These are phyloP conservation scores for Macrocybe gigantea DNA, from an alignment of 768 basidiomycete genomes.

Conservation along the genomic window DNA sequence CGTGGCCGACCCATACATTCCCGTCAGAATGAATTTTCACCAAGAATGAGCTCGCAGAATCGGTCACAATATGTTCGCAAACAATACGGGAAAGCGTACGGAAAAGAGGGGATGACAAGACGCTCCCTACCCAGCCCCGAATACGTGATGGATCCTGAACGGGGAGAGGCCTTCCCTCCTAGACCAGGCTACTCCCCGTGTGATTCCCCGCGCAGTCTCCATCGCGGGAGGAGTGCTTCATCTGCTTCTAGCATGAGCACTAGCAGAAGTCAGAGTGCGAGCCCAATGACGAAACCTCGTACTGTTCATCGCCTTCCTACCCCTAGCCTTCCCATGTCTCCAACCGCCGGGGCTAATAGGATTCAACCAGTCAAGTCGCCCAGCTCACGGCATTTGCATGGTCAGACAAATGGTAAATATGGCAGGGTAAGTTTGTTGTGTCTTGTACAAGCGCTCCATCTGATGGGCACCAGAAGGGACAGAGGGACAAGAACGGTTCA, in stretches of 20 bases:
- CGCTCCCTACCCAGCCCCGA: no score
- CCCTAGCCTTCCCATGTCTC: slow-evolving; percentile 29
- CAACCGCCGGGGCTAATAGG: slow-evolving; percentile 7
- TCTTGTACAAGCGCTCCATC: no score
- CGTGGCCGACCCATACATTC: no score
- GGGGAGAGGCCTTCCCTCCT: neutral
- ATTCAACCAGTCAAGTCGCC: no score
- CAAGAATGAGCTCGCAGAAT: no score
- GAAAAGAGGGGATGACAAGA: neutral
- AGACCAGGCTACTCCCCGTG: neutral
- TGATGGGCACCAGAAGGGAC: no score
- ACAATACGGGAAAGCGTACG: no score
- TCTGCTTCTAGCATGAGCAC: slow-evolving; percentile 50
- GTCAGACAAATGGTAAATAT: slow-evolving; percentile 31
- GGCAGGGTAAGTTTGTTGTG: slow-evolving; percentile 13
- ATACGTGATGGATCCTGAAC: neutral
- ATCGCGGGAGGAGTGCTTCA: slow-evolving; percentile 44
- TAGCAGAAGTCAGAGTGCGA: slow-evolving; percentile 52
- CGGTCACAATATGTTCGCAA: no score
- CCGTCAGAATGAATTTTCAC: no score
- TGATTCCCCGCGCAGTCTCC: neutral
- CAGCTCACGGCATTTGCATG: slow-evolving; percentile 16
- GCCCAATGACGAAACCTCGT: slow-evolving; percentile 45
- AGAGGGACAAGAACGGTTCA: no score
- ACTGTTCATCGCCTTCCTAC: slow-evolving; percentile 61